Percentiles rank a stretch among this genome's conserved stretches.
Conservation (phyloP, 2,329 filamentous ascomycete species). For the Alternaria sp. region DNA sequence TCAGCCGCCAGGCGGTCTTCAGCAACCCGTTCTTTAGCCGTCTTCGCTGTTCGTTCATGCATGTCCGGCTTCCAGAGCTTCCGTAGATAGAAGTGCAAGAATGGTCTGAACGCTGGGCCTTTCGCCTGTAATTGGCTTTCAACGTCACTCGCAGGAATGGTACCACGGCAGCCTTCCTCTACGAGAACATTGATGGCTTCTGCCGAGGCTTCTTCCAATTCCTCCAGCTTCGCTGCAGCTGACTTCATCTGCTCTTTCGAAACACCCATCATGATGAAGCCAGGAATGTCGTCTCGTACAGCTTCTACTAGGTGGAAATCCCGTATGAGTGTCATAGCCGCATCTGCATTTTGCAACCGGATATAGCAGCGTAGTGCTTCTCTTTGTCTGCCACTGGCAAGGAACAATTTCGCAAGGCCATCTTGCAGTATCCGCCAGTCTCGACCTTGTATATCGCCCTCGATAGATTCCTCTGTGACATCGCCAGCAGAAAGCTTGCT, state of each 20-base stretch:
- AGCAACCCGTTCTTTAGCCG: constrained; percentile 51
- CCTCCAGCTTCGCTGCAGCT: constrained; percentile 71
- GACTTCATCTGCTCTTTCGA: constrained; percentile 72
- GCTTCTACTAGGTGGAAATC: constrained; percentile 91
- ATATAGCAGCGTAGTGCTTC: constrained; percentile 92
- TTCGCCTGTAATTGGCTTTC: constrained; percentile 74
- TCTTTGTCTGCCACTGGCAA: constrained; percentile 79
- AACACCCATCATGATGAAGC: constrained; percentile 87
- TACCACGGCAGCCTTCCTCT: constrained; percentile 87
- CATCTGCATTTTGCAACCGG: constrained; percentile 87
- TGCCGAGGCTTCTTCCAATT: constrained; percentile 79
- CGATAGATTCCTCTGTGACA: constrained; percentile 76
- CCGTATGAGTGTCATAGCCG: constrained; percentile 83
- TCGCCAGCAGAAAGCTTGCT: constrained; percentile 81
- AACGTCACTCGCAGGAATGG: constrained; percentile 79
- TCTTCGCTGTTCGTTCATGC: constrained; percentile 53
- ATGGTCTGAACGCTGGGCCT: constrained; percentile 65
- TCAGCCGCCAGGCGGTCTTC: constrained; percentile 60
- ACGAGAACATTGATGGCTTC: constrained; percentile 89
- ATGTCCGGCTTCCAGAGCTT: constrained; percentile 83
- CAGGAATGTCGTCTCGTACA: constrained; percentile 86
- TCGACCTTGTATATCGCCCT: constrained; percentile 73
- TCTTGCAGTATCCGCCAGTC: constrained; percentile 94
- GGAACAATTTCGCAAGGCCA: constrained; percentile 81
- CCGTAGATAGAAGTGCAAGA: constrained; percentile 91